A percentile compares a stretch with the other conserved stretches of the same genome.
These are phyloP conservation scores for Dentipellis sp. DNA, from an alignment of 768 basidiomycete genomes.

Conservation along the genomic window DNA sequence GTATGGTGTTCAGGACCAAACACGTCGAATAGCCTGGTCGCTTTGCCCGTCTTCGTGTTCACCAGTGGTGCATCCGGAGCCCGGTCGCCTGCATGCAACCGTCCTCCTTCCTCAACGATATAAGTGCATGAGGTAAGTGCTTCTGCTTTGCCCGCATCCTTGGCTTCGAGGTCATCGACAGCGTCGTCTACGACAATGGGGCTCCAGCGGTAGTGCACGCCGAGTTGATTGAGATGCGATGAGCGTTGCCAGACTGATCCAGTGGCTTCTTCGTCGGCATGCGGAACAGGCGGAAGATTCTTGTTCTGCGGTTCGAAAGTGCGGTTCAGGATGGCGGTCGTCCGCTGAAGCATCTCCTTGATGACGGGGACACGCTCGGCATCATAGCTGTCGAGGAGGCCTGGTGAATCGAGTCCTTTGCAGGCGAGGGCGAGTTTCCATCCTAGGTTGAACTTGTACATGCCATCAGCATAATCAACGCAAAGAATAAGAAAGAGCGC, in stretches of 20 bases:
- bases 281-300: not conserved
- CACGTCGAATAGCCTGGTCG: slow-evolving; percentile 7
- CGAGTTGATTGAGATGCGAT: slow-evolving; percentile 2
- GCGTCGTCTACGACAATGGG: slow-evolving; percentile 7
- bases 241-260: not conserved
- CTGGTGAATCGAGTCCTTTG: slow-evolving; percentile 2
- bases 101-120: not conserved
- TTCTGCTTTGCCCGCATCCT: not conserved
- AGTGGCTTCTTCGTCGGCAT: too few species aligned
- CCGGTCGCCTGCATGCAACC: slow-evolving; percentile 10
- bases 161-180: not conserved
- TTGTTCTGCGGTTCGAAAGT: not conserved
- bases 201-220: slow-evolving; percentile 13
- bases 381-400: slow-evolving; percentile 11
- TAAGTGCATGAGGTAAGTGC: not conserved
- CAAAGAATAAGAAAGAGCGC: not conserved
- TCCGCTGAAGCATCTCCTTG: slow-evolving; percentile 10
- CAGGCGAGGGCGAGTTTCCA: slow-evolving; percentile 13
- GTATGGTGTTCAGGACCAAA: slow-evolving; percentile 9
- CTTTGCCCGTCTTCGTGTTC: not conserved
- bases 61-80: slow-evolving; percentile 13
- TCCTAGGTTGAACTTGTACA: slow-evolving; percentile 9
- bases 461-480: not conserved
- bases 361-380: slow-evolving; percentile 14
- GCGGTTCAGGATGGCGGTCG: slow-evolving; percentile 3